phyloP scores from a whole-genome alignment of 371 early-diverging fungal species.

The Mortierella sp. region DNA sequence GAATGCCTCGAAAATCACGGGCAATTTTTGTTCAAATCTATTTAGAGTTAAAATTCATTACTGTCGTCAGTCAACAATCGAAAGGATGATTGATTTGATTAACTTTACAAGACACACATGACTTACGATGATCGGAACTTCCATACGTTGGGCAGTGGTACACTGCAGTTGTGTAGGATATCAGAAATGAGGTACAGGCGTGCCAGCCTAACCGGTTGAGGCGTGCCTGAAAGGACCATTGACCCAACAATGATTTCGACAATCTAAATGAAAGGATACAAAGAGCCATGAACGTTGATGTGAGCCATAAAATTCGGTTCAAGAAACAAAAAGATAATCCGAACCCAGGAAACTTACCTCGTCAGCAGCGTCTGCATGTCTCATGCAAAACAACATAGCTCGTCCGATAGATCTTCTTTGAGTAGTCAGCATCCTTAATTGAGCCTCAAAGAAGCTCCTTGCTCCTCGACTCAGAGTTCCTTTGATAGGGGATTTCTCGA shows the following conservation, averaged over 20 bases:
- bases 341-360: constrained; percentile 61
- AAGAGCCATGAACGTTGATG: neutral
- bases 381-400: constrained; percentile 90
- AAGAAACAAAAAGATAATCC: neutral
- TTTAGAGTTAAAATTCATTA: neutral
- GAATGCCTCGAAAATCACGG: constrained; percentile 78
- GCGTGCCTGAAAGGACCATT: constrained; percentile 69
- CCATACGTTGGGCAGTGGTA: constrained; percentile 89
- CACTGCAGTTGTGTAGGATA: constrained; percentile 87
- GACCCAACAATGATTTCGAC: constrained; percentile 75
- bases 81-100: too few species aligned
- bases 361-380: constrained; percentile 86
- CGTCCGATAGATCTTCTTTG: constrained; percentile 80
- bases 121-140: constrained; percentile 76
- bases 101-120: neutral
- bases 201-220: constrained; percentile 77
- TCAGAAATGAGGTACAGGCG: constrained; percentile 88
- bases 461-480: constrained; percentile 73
- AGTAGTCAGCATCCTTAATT: constrained; percentile 66
- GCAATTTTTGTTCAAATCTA: constrained; percentile 78
- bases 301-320: neutral
- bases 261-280: constrained; percentile 58
- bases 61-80: neutral
- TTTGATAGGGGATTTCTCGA: constrained; percentile 63
- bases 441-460: constrained; percentile 66